A percentile compares a stretch with the other conserved stretches of the same genome.
phyloP scores from a whole-genome alignment of 257 asterid genomes.

The Petunia axillaris region DNA sequence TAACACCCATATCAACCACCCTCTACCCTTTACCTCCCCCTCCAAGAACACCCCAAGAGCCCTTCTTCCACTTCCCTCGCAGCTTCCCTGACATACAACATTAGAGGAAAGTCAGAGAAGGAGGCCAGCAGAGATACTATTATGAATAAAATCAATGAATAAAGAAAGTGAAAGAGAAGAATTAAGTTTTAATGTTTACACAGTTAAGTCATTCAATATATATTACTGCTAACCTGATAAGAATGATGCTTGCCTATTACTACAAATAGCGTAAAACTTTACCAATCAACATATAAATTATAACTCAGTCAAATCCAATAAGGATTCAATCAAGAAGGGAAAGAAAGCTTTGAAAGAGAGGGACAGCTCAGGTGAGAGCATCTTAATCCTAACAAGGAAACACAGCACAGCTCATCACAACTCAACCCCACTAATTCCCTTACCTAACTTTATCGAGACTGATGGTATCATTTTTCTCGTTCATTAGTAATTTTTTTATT shows the following conservation, averaged over 20 bases:
- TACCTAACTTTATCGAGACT: slow-evolving; percentile 3
- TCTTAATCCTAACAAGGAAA: slow-evolving; percentile 7
- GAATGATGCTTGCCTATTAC: too few relatives aligned
- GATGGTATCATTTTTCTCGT: background rate
- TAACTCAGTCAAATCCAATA: background rate
- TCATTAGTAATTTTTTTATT: background rate
- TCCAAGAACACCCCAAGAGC: too few relatives aligned
- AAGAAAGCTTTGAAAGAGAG: background rate
- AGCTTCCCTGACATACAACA: background rate
- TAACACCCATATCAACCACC: background rate
- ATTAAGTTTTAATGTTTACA: too few relatives aligned
- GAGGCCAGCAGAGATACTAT: background rate
- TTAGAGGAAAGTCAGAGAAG: background rate
- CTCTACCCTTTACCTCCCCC: too few relatives aligned
- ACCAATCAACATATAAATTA: background rate
- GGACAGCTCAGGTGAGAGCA: slow-evolving; percentile 17
- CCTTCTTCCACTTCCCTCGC: too few relatives aligned
- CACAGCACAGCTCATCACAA: slow-evolving; percentile 21
- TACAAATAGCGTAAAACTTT: background rate
- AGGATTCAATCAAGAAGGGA: background rate
- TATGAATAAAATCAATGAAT: too few relatives aligned
- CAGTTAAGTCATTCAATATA: too few relatives aligned
- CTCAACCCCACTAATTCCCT: background rate
- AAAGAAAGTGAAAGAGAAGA: too few relatives aligned
- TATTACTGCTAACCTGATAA: too few relatives aligned